A percentile compares a stretch with the other conserved stretches of the same genome.
Evolutionary conservation across 2,329 filamentous ascomycete genomes (phyloP).

Genomic region (Acephala macrosclerotiorum): DNA sequence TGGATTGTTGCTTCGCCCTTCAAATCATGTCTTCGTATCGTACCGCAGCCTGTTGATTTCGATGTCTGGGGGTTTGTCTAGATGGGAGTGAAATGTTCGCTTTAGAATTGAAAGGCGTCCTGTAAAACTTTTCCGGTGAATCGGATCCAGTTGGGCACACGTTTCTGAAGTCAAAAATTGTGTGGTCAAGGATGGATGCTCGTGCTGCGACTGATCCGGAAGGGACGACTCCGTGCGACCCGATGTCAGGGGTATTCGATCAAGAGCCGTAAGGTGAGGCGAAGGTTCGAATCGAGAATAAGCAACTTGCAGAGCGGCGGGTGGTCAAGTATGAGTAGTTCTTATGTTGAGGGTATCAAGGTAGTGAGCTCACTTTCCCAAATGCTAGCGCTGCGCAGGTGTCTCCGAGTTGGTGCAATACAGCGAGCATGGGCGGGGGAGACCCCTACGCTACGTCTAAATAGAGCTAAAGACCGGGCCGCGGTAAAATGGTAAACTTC

Average conservation of each 20-base stretch:
- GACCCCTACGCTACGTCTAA: neutral
- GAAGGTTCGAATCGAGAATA: neutral
- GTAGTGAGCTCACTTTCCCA: conserved; percentile 1
- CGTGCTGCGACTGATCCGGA: neutral
- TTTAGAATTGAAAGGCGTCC: neutral
- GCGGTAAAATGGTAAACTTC: neutral
- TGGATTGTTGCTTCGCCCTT: conserved; percentile 37
- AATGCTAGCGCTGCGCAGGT: neutral
- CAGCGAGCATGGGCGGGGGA: neutral
- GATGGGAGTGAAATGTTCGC: neutral
- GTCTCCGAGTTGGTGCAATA: neutral
- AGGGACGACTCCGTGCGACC: neutral
- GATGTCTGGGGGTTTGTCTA: conserved; percentile 13
- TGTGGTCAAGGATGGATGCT: conserved; percentile 2
- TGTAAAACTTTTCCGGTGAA: neutral
- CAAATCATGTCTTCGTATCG: conserved; percentile 39
- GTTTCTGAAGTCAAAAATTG: neutral
- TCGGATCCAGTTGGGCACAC: neutral
- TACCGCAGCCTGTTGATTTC: conserved; percentile 34
- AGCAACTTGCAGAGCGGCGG: neutral
- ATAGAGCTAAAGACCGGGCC: neutral
- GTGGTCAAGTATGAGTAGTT: neutral
- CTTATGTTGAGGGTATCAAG: neutral
- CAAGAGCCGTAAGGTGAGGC: neutral
- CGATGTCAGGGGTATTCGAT: neutral